phyloP scores from a whole-genome alignment of 129 eudicot genomes.

The Solidago caesia region DNA sequence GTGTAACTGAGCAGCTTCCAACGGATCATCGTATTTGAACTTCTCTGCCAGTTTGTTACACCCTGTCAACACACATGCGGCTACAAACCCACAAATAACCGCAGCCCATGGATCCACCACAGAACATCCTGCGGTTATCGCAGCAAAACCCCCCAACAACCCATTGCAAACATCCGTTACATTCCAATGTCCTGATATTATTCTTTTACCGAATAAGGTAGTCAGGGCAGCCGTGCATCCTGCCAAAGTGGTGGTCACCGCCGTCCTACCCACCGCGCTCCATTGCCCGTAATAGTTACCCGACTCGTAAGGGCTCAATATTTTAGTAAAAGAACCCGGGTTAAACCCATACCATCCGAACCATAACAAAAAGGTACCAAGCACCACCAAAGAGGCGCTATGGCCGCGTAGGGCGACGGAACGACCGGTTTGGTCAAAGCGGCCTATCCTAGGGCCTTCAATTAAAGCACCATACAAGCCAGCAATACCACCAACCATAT shows the following conservation, averaged over 20 bases:
- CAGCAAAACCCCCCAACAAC: constrained; percentile 56
- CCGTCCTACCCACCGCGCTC: constrained; percentile 65
- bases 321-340: constrained; percentile 62
- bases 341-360: constrained; percentile 88
- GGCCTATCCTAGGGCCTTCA: constrained; percentile 71
- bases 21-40: constrained; percentile 52
- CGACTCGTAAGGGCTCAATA: constrained; percentile 27
- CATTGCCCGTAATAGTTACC: constrained; percentile 51
- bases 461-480: constrained; percentile 65
- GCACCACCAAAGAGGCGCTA: constrained; percentile 60
- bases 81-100: constrained; percentile 58
- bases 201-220: constrained; percentile 45
- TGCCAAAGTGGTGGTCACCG: constrained; percentile 60
- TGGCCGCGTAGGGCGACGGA: constrained; percentile 55
- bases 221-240: constrained; percentile 60
- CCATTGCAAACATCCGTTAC: constrained; percentile 62
- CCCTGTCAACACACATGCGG: constrained; percentile 53
- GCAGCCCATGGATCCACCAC: constrained; percentile 76
- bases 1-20: constrained; percentile 66
- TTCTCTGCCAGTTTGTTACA: constrained; percentile 48
- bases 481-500: constrained; percentile 72
- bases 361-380: constrained; percentile 69
- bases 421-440: constrained; percentile 55
- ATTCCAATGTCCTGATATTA: constrained; percentile 57
- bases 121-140: constrained; percentile 58